phyloP scores from a whole-genome alignment of 495 filamentous ascomycete genomes.

The Neurospora tetrasperma region DNA sequence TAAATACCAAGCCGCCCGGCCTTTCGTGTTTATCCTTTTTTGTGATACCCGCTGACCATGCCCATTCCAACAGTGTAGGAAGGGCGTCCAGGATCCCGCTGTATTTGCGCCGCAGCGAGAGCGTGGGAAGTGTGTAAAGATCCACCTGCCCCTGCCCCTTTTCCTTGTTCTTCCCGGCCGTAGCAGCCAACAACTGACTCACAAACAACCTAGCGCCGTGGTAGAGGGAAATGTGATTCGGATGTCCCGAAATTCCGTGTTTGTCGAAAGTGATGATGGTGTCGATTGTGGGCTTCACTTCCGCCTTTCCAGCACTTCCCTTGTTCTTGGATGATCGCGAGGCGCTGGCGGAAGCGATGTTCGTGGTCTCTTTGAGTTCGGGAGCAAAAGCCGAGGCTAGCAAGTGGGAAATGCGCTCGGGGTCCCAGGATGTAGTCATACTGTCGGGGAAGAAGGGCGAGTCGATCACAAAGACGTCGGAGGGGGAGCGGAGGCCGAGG shows the following conservation, averaged over 20 bases:
- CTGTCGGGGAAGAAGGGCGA: slow-evolving; percentile 76
- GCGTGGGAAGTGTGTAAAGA: slow-evolving; percentile 70
- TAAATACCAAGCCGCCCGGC: slow-evolving; percentile 53
- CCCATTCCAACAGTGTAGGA: slow-evolving; percentile 45
- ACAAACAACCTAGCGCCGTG: slow-evolving; percentile 70
- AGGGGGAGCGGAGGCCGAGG: slow-evolving; percentile 60
- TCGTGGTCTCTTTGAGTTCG: slow-evolving; percentile 30
- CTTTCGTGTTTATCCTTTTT: slow-evolving; percentile 26
- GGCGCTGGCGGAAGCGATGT: not conserved
- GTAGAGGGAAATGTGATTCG: slow-evolving; percentile 84
- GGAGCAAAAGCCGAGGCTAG: slow-evolving; percentile 62
- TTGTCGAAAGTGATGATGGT: slow-evolving; percentile 81
- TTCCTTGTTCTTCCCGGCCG: slow-evolving; percentile 41
- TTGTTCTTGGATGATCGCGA: not conserved
- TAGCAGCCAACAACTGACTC: slow-evolving; percentile 47
- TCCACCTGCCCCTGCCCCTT: slow-evolving; percentile 34
- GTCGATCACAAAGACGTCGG: slow-evolving; percentile 76
- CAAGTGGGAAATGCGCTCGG: slow-evolving; percentile 54
- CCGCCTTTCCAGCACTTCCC: not conserved
- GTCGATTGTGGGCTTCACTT: slow-evolving; percentile 53
- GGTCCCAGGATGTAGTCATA: slow-evolving; percentile 67
- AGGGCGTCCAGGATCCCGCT: slow-evolving; percentile 61
- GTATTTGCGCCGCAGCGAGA: slow-evolving; percentile 70
- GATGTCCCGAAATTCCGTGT: slow-evolving; percentile 69
- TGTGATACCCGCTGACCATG: slow-evolving; percentile 21